Evolutionary conservation across 176 grass and related monocot genomes (phyloP).

Genomic region (Aegilops bicornis): DNA sequence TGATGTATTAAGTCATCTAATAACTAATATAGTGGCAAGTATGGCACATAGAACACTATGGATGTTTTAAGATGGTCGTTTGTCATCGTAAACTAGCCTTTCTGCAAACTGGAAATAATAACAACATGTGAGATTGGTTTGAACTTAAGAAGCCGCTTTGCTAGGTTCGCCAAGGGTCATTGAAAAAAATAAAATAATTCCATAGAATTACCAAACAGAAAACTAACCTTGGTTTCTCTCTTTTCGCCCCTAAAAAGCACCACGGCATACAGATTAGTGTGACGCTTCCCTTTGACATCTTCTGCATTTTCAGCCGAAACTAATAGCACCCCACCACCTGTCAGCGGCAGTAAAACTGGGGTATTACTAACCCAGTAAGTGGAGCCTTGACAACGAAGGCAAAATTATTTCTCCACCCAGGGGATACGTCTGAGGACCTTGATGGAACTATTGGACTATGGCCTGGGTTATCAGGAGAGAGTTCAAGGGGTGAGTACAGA

Average conservation of each 20-base stretch:
- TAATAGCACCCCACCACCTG: conserved; percentile 61
- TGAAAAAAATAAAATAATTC: not conserved
- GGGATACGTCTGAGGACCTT: no score
- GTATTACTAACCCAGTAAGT: no score
- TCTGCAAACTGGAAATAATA: not conserved
- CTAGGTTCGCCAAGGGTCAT: not conserved
- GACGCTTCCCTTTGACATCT: conserved; percentile 82
- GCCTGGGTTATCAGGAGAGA: no score
- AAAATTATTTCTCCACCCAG: no score
- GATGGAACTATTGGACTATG: no score
- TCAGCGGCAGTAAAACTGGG: no score
- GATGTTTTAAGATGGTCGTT: not conserved
- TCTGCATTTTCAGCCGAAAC: conserved; percentile 75
- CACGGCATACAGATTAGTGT: conserved; percentile 77
- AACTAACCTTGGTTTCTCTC: conserved; percentile 77
- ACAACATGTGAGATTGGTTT: not conserved
- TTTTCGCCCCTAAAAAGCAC: conserved; percentile 76
- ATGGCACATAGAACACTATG: not conserved
- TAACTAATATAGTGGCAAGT: not conserved
- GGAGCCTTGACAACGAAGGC: no score
- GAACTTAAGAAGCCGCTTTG: not conserved
- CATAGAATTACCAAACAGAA: not conserved
- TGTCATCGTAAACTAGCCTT: not conserved
- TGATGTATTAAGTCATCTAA: not conserved
- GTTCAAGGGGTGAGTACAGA: no score